phyloP scores from a whole-genome alignment of 371 early-diverging fungal genomes.

The Basidiobolus heterosporus region DNA sequence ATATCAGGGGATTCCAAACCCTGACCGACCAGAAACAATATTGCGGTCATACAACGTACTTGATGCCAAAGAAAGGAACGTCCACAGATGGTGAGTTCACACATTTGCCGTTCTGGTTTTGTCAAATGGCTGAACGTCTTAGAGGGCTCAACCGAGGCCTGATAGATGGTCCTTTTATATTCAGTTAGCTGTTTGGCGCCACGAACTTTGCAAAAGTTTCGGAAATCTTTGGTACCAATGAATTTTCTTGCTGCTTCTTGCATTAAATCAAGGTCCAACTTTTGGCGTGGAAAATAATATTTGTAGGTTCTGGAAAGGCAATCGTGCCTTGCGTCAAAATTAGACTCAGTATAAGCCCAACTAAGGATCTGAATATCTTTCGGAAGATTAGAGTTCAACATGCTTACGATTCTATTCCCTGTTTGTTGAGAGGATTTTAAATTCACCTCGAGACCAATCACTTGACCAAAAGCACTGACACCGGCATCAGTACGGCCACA shows the following conservation, averaged over 20 bases:
- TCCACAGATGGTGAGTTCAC: too few species aligned
- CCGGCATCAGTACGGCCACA: conserved; percentile 94
- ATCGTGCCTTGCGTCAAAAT: conserved; percentile 79
- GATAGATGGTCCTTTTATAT: neutral
- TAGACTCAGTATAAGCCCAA: conserved; percentile 66
- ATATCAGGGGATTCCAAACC: conserved; percentile 42
- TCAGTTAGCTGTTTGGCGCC: conserved; percentile 3
- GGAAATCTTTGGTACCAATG: conserved; percentile 77
- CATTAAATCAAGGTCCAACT: conserved; percentile 64
- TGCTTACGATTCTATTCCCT: conserved; percentile 21
- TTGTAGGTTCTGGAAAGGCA: conserved; percentile 77
- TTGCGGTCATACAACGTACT: conserved; percentile 88
- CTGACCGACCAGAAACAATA: conserved; percentile 71
- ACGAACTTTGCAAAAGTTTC: conserved; percentile 73
- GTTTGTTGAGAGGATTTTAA: conserved; percentile 25
- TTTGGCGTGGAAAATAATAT: conserved; percentile 70
- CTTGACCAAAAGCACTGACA: conserved; percentile 83
- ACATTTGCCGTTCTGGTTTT: conserved; percentile 42
- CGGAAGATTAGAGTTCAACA: conserved; percentile 74
- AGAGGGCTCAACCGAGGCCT: conserved; percentile 2
- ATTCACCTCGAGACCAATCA: conserved; percentile 56
- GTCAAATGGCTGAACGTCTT: conserved; percentile 43
- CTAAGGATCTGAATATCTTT: conserved; percentile 77
- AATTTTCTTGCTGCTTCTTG: conserved; percentile 45
- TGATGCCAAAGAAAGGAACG: conserved; percentile 87